phyloP scores from a whole-genome alignment of 306 rosid species.

The Rosa multiflora region DNA sequence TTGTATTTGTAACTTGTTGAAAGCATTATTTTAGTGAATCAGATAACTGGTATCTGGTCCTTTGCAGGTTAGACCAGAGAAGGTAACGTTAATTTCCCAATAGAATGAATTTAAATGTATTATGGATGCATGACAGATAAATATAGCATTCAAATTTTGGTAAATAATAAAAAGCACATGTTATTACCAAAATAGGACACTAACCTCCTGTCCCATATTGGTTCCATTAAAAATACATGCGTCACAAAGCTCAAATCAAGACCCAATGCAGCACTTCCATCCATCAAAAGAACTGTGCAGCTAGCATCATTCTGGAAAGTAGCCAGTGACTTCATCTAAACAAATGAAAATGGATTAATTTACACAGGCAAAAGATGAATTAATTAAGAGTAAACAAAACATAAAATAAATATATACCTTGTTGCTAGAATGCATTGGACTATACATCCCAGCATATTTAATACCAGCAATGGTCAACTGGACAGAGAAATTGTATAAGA shows the following conservation, averaged over 20 bases:
- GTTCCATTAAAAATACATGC: constrained; percentile 90
- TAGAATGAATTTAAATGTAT: neutral
- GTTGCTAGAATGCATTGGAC: constrained; percentile 84
- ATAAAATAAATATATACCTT: constrained; percentile 45
- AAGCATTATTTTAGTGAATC: neutral
- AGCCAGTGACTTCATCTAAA: constrained; percentile 84
- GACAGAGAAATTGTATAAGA: constrained; percentile 28
- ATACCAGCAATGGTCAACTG: constrained; percentile 83
- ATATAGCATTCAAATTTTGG: neutral
- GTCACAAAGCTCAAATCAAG: constrained; percentile 96
- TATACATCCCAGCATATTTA: constrained; percentile 86
- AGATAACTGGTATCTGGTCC: neutral
- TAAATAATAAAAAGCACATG: neutral
- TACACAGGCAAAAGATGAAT: constrained; percentile 12
- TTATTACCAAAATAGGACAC: neutral
- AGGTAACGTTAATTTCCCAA: neutral
- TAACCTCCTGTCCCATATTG: constrained; percentile 97
- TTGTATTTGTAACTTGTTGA: neutral
- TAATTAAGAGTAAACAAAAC: neutral
- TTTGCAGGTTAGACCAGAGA: neutral
- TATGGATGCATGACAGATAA: neutral
- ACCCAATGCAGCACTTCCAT: constrained; percentile 99
- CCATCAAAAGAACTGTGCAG: constrained; percentile 94
- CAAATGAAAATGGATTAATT: constrained; percentile 30
- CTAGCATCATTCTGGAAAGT: constrained; percentile 74